Evolutionary conservation across 2,329 filamentous ascomycete genomes (phyloP), one percentile per base, ranked within the genome.

Genomic region (Anisogramma anomala): DNA sequence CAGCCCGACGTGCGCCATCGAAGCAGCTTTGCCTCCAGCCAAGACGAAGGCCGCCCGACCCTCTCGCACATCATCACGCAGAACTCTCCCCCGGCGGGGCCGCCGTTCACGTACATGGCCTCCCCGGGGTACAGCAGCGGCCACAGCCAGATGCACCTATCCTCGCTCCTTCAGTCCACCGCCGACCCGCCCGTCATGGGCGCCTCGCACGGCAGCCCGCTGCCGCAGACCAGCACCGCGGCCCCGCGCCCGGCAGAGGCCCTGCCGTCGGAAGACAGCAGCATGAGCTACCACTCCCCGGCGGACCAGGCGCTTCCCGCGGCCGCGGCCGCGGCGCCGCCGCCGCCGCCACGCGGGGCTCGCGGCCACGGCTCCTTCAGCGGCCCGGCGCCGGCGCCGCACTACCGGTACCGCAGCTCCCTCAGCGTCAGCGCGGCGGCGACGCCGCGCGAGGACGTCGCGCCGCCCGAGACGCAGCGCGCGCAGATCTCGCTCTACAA

Each of bases 221-320:
- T 38, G 13, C 43, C 38, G 18, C 41, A 41, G 27, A 28, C 43
- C 11, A 30, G 22, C 13, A 33, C 19, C 7, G 22, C 30, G n/a
- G 30, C 14, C 26, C 9, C 26, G 8, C 30, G 30, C 11, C 14
- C 36, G 9, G 43, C 46, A 2, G 55, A 55, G 5, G 47, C 49
- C 6, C 22, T 53, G 33, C 40, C 48, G 11, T 54, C 55, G 1
- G 53, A 57, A 23, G 55, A 57, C 17, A 58, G 55, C 35, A 45
- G 55, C 35, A 45, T 44, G 2, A 54, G 49, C 8, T 53, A 55
- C 33, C 50, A 55, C 1, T 59, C 58, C 2, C 55, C 58, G 2
- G 49, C 49, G 1, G 49, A 52, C 35, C n/a, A n/a, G n/a, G n/a
- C n/a, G n/a, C 43, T 42, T 33, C 25, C 33, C 15, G n/a, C n/a